Evolutionary conservation across 2,329 filamentous ascomycete genomes (phyloP).

Genomic region (Claviceps sp.): DNA sequence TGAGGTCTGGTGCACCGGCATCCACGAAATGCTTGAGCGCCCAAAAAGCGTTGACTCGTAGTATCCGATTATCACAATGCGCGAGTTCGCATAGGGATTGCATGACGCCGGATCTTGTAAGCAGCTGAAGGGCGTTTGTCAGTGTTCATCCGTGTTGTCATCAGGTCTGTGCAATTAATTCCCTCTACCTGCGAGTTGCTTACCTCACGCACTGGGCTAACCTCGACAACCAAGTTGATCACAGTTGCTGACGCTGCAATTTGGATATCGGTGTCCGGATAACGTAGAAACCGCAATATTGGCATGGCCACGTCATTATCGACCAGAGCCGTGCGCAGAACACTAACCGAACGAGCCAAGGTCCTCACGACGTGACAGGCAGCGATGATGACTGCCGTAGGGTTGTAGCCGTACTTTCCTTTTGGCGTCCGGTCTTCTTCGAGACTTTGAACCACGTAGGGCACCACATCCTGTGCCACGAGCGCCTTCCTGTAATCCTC

Average conservation of each 20-base stretch:
- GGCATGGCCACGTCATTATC: slow-evolving; percentile 73
- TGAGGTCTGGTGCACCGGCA: slow-evolving; percentile 55
- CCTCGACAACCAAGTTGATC: slow-evolving; percentile 74
- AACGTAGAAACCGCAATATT: slow-evolving; percentile 59
- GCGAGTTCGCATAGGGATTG: slow-evolving; percentile 72
- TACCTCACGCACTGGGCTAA: slow-evolving; percentile 84
- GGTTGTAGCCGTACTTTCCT: slow-evolving; percentile 52
- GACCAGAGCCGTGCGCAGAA: slow-evolving; percentile 73
- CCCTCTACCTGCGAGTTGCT: slow-evolving; percentile 19
- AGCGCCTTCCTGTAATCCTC: slow-evolving; percentile 75
- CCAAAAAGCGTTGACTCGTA: slow-evolving; percentile 82
- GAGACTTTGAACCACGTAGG: slow-evolving; percentile 74
- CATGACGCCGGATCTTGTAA: slow-evolving; percentile 62
- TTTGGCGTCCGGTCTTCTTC: too few species aligned
- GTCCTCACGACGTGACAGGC: slow-evolving; percentile 73
- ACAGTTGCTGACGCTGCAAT: slow-evolving; percentile 75
- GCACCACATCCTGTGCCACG: slow-evolving; percentile 67
- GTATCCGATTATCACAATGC: slow-evolving; percentile 61
- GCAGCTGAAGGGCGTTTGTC: slow-evolving; percentile 34
- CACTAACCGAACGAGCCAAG: slow-evolving; percentile 71
- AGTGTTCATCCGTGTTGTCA: slow-evolving; percentile 3
- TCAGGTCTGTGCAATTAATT: too few species aligned
- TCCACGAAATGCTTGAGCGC: slow-evolving; percentile 82
- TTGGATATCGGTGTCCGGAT: slow-evolving; percentile 65
- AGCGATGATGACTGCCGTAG: slow-evolving; percentile 64